Base-by-base conservation (phyloP, 345 rosid genomes). In the Moricandia arvensis region DNA sequence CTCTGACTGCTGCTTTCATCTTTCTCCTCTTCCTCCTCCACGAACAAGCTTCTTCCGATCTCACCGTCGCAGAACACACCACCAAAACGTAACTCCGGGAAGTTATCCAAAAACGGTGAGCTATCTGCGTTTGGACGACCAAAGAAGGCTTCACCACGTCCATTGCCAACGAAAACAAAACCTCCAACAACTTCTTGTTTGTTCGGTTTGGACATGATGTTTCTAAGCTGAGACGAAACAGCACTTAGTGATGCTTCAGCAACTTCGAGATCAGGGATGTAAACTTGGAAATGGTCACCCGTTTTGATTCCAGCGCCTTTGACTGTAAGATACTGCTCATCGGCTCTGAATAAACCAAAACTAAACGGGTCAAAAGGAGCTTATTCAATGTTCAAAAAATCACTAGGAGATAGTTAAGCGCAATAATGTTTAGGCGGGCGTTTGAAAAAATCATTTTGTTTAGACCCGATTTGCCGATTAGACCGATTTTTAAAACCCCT, bases 11-110 rank as follows among this genome's bases (percentile, higher is more conserved):
- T 38, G 63, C 45, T 62, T 66, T 65, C 90, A 62, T 70, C 78
- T 58, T 49, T 75, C 10, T 63, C 67, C 31, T 65, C 70, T 37
- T 10, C 66, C 51, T 58, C 72, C 17, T 64, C 68, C 11, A 12
- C 21, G 11, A n/a, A 49, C 51, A 51, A 35, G 33, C 86, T 80
- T 33, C 93, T 87, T 3, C 88, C 87, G 3, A 91, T 87, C 74
- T 93, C 97, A 68, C 96, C 93, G 0, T 69, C 49, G 13, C 97
- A 88, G 66, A 82, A 88, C 59, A 84, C 76, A 77, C 97, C 97
- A 0, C 88, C 89, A 53, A 85, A 7, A 0, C 89, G 93, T 59
- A 79, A 80, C 60, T 59, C 85, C 0, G 97, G 91, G 60, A 86
- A 91, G 84, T 87, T 91, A 54, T 89, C 86, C 68, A 76, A 26